Conservation (phyloP, 208 protist genomes). For the Polymyxa betae region DNA sequence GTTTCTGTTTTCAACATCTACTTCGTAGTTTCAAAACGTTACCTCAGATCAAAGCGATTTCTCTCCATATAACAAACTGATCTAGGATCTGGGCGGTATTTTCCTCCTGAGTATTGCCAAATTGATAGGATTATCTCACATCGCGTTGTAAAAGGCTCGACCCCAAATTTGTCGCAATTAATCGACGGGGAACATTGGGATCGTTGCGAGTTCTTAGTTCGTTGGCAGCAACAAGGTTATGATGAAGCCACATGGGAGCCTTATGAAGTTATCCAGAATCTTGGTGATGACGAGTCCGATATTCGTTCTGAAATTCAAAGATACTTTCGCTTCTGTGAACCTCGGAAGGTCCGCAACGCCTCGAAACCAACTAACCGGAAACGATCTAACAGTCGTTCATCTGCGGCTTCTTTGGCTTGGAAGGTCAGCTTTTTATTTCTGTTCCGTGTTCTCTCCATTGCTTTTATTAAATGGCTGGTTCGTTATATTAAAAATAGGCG, state of each 20-base stretch:
- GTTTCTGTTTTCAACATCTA: not conserved
- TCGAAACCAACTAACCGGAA: not conserved
- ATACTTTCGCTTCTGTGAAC: constrained; percentile 38
- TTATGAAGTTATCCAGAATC: not conserved
- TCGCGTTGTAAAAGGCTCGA: not conserved
- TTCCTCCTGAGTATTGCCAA: constrained; percentile 35
- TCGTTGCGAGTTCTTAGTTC: constrained; percentile 74
- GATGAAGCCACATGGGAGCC: constrained; percentile 80
- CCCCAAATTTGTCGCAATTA: not conserved
- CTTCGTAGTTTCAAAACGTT: not conserved
- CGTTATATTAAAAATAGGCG: not conserved
- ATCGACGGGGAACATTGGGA: not conserved
- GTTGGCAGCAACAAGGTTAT: constrained; percentile 77
- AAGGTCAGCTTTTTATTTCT: not conserved
- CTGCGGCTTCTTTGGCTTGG: not conserved
- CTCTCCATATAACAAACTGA: no score
- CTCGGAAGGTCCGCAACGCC: not conserved
- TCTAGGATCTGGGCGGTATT: constrained; percentile 16
- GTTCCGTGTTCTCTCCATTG: not conserved
- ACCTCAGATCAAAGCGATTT: no score
- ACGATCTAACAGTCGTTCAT: not conserved
- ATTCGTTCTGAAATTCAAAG: not conserved
- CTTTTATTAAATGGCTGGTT: not conserved
- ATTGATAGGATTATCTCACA: constrained; percentile 30
- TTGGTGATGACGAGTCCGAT: not conserved